These are phyloP conservation scores for Yamadazyma scolyti DNA, from an alignment of 805 yeast genomes.

Conservation along the genomic window DNA sequence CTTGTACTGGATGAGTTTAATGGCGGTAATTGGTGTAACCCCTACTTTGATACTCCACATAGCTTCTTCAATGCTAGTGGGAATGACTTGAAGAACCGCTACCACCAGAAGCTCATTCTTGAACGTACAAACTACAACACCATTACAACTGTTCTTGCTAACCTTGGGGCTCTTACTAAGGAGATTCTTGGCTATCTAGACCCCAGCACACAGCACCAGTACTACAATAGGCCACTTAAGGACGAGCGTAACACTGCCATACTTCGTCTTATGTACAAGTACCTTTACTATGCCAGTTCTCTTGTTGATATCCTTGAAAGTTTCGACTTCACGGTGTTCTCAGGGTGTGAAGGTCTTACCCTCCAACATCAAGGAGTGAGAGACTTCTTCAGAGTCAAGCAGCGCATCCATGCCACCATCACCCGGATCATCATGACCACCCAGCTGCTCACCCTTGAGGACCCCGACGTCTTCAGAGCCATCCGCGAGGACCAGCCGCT, in stretches of 20 bases:
- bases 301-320: conserved; percentile 55
- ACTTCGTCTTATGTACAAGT: conserved; percentile 50
- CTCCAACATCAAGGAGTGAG: too few species aligned
- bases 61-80: conserved; percentile 39
- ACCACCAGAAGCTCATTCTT: conserved; percentile 45
- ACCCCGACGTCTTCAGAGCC: conserved; percentile 70
- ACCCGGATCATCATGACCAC: conserved; percentile 60
- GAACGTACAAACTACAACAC: conserved; percentile 45
- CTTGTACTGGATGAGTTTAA: conserved; percentile 62
- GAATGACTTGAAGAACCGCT: conserved; percentile 37
- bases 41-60: conserved; percentile 46
- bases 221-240: conserved; percentile 29
- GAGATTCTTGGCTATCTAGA: conserved; percentile 42
- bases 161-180: conserved; percentile 34
- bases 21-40: conserved; percentile 80
- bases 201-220: conserved; percentile 31
- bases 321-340: conserved; percentile 57
- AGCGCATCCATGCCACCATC: conserved; percentile 60
- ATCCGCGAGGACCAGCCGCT: conserved; percentile 47
- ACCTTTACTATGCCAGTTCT: conserved; percentile 45
- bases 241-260: conserved; percentile 50
- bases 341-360: too few species aligned
- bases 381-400: conserved; percentile 70
- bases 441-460: conserved; percentile 66
- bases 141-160: conserved; percentile 32